These are phyloP conservation scores for Magnusiomyces ingens DNA, from an alignment of 1,139 yeast species.

Conservation along the genomic window DNA sequence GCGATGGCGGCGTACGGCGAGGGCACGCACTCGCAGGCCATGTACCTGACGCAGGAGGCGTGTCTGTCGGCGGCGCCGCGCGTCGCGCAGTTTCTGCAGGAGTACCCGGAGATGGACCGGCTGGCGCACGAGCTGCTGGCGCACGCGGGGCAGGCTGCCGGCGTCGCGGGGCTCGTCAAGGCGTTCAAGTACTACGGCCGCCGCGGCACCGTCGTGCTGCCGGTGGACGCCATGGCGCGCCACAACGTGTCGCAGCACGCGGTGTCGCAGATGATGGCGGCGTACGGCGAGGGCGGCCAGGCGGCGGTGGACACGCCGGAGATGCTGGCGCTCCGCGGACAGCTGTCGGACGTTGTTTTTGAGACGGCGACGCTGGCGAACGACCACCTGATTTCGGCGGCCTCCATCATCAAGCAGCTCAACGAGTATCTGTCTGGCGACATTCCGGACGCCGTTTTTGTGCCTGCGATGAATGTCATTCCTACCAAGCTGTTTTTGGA, in stretches of 20 bases:
- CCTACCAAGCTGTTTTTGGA: constrained; percentile 61
- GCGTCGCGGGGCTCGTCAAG: constrained; percentile 59
- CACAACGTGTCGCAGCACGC: constrained; percentile 59
- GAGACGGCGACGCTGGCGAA: constrained; percentile 72
- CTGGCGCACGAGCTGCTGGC: constrained; percentile 54
- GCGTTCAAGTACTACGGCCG: constrained; percentile 56
- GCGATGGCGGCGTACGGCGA: constrained; percentile 74
- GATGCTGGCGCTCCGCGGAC: constrained; percentile 29
- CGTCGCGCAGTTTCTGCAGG: constrained; percentile 45
- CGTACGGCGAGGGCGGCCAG: not conserved
- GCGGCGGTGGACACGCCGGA: constrained; percentile 41
- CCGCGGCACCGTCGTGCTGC: constrained; percentile 47
- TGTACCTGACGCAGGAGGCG: constrained; percentile 59
- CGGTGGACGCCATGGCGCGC: constrained; percentile 53
- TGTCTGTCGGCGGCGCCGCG: constrained; percentile 58
- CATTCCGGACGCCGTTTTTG: constrained; percentile 59
- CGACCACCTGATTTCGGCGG: constrained; percentile 69
- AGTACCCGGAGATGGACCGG: constrained; percentile 39
- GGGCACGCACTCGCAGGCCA: constrained; percentile 69
- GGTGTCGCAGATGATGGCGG: constrained; percentile 23
- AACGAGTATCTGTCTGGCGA: constrained; percentile 32
- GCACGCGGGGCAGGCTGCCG: constrained; percentile 77
- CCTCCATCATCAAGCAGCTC: constrained; percentile 43
- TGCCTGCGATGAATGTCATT: constrained; percentile 49
- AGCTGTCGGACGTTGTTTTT: constrained; percentile 54